Conservation (phyloP, 768 basidiomycete genomes). For the Hortiboletus campestris region DNA sequence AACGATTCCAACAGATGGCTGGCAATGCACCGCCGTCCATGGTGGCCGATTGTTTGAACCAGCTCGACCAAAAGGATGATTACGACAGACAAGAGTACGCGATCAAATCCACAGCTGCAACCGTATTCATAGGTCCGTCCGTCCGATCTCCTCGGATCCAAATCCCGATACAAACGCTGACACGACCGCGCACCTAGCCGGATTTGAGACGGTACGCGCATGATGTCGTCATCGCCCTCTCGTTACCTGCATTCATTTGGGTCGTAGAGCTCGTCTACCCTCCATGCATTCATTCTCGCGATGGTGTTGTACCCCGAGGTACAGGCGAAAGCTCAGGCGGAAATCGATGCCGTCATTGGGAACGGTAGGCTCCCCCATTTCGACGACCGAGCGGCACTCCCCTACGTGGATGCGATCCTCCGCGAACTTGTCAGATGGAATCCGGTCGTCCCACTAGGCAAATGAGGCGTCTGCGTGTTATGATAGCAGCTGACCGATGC, state of each 20-base stretch:
- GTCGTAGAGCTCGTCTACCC: conserved; percentile 23
- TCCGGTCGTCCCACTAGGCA: conserved; percentile 25
- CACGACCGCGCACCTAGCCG: conserved; percentile 9
- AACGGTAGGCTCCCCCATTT: conserved; percentile 24
- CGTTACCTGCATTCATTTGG: not conserved
- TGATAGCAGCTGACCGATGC: not conserved
- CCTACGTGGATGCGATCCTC: conserved; percentile 42
- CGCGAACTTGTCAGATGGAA: conserved; percentile 35
- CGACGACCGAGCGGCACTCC: conserved; percentile 29
- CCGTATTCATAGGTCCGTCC: conserved; percentile 21
- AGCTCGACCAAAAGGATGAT: conserved; percentile 18
- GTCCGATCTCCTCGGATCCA: not conserved
- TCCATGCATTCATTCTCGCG: conserved; percentile 27
- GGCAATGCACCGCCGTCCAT: conserved; percentile 24
- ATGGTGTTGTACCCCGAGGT: conserved; percentile 29
- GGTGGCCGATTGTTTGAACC: conserved; percentile 24
- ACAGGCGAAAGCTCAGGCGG: conserved; percentile 25
- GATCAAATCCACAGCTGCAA: conserved; percentile 29
- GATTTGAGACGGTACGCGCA: conserved; percentile 24
- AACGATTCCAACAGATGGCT: not conserved
- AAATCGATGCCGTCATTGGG: conserved; percentile 29
- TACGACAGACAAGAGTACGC: conserved; percentile 15
- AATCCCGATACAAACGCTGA: not conserved
- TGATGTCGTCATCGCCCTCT: not conserved
- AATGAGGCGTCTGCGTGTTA: not conserved